phyloP scores from a whole-genome alignment of 2,329 filamentous ascomycete genomes.

The Monosporascus sp. region DNA sequence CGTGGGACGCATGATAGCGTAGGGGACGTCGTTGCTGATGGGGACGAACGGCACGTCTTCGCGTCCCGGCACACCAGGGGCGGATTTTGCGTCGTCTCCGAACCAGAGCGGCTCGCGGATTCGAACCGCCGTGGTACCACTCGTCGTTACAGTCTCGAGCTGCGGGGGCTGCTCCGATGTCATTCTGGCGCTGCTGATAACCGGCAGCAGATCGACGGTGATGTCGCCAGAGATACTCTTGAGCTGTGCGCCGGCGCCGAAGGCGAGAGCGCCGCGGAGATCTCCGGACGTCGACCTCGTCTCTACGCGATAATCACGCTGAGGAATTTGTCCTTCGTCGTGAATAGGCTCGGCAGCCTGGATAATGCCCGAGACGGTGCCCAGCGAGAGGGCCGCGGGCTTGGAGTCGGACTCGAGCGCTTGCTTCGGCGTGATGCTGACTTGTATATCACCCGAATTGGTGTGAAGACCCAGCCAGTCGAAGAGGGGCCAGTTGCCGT shows the following conservation, averaged over 20 bases:
- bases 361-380: constrained; percentile 39
- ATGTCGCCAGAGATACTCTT: constrained; percentile 37
- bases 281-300: constrained; percentile 40
- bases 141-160: constrained; percentile 39
- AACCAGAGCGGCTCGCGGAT: constrained; percentile 42
- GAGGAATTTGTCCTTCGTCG: constrained; percentile 28
- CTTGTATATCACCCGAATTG: constrained; percentile 37
- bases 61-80: constrained; percentile 6
- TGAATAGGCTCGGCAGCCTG: constrained; percentile 36
- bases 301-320: constrained; percentile 41
- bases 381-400: constrained; percentile 36
- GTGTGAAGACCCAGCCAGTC: constrained; percentile 41
- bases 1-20: no score
- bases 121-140: constrained; percentile 33
- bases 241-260: constrained; percentile 31
- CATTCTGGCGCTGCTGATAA: constrained; percentile 28
- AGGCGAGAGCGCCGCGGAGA: constrained; percentile 36
- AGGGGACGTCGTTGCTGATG: no score
- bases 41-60: no score
- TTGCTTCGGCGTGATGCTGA: constrained; percentile 36
- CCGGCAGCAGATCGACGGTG: constrained; percentile 36
- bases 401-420: constrained; percentile 28
- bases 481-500: constrained; percentile 46
- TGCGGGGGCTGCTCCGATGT: constrained; percentile 14
- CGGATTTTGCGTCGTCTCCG: constrained; percentile 7